Evolutionary conservation across 352 stramenopile species (phyloP).

Genomic region (Pythium biforme): DNA sequence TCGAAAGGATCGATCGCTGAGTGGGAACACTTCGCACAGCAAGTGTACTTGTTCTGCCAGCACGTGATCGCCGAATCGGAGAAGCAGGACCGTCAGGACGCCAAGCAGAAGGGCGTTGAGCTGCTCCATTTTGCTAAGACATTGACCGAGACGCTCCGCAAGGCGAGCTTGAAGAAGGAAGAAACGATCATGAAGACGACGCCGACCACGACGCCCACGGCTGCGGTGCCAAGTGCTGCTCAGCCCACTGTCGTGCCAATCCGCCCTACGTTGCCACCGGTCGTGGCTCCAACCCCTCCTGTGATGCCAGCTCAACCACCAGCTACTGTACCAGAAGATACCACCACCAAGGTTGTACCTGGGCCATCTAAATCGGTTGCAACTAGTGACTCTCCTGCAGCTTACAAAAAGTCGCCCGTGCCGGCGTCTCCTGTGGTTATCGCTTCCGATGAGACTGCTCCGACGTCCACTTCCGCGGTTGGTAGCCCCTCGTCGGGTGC

Average conservation of each 20-base stretch:
- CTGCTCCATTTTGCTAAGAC: slow-evolving; percentile 74
- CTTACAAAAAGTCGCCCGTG: neutral
- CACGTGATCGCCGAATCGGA: slow-evolving; percentile 66
- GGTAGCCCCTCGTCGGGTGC: neutral
- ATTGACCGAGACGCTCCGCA: slow-evolving; percentile 67
- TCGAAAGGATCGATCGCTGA: slow-evolving; percentile 41
- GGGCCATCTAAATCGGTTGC: neutral
- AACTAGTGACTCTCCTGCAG: neutral
- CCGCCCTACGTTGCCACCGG: slow-evolving; percentile 1
- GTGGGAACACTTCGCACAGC: slow-evolving; percentile 68
- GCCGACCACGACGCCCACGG: slow-evolving; percentile 13
- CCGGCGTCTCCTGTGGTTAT: neutral
- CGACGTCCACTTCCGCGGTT: neutral
- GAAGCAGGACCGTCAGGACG: slow-evolving; percentile 43
- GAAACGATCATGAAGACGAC: slow-evolving; percentile 46
- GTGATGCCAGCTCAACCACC: neutral
- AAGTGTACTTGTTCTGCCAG: slow-evolving; percentile 74
- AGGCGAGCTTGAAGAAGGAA: slow-evolving; percentile 71
- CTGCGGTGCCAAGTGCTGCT: neutral
- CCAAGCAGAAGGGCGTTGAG: slow-evolving; percentile 71
- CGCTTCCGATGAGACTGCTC: neutral
- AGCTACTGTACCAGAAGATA: neutral
- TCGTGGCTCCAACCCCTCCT: neutral
- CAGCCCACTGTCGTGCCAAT: neutral
- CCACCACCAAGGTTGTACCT: neutral